Evolutionary conservation across 371 early-diverging fungal species (phyloP).

Genomic region (Actinomortierella wolfii): DNA sequence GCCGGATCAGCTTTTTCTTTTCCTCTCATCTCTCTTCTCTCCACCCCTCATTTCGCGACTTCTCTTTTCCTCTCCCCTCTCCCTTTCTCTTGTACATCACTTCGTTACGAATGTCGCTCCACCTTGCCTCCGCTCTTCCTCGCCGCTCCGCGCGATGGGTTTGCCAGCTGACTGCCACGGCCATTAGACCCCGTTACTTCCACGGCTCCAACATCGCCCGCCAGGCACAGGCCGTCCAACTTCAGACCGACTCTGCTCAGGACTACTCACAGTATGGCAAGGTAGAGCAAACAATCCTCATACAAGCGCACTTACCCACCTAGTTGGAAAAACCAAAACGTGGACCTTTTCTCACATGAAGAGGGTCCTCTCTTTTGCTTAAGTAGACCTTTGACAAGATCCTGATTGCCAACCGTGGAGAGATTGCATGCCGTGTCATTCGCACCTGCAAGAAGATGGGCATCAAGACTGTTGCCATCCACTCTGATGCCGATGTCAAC

Average conservation of each 20-base stretch:
- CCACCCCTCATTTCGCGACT: too few species aligned
- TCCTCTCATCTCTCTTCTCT: slow-evolving; percentile 3
- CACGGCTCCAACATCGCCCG: slow-evolving; percentile 24
- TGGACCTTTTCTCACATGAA: too few species aligned
- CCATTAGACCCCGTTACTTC: slow-evolving; percentile 45
- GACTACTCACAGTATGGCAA: slow-evolving; percentile 35
- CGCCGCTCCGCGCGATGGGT: slow-evolving; percentile 45
- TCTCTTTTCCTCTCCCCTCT: neutral
- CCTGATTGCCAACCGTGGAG: slow-evolving; percentile 96
- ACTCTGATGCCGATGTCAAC: slow-evolving; percentile 87
- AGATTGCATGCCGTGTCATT: slow-evolving; percentile 94
- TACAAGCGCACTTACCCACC: too few species aligned
- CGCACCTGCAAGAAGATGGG: slow-evolving; percentile 80
- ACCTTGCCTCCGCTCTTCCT: slow-evolving; percentile 46
- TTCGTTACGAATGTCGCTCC: slow-evolving; percentile 26
- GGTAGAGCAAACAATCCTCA: too few species aligned
- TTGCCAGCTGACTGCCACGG: slow-evolving; percentile 41
- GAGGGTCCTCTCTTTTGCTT: too few species aligned
- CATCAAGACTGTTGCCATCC: slow-evolving; percentile 93
- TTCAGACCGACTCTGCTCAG: slow-evolving; percentile 9
- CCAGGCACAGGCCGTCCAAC: slow-evolving; percentile 16
- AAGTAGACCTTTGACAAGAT: slow-evolving; percentile 84
- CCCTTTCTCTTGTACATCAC: slow-evolving; percentile 3
- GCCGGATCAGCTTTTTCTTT: neutral
- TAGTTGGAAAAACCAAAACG: too few species aligned